Percentiles rank a stretch among this genome's conserved stretches.
These are phyloP conservation scores for Rhizoclosmatium globosum DNA, from an alignment of 192 early-diverging fungal species.

Conservation along the genomic window DNA sequence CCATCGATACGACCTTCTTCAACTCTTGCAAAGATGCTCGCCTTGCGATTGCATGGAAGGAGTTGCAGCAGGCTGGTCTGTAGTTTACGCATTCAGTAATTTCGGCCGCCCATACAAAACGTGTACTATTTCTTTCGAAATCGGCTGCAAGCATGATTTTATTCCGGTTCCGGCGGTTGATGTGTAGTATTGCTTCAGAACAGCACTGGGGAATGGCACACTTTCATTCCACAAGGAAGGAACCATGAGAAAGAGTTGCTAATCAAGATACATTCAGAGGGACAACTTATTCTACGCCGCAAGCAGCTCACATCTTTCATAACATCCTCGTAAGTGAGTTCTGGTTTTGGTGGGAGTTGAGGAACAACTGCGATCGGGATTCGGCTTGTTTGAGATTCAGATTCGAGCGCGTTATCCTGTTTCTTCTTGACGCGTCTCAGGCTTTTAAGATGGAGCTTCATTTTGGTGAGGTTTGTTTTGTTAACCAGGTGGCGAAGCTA, in stretches of 20 bases:
- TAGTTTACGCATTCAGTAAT: background rate
- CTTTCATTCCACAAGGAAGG: background rate
- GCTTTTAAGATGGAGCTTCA: no score
- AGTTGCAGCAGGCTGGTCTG: constrained; percentile 15
- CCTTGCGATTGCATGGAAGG: constrained; percentile 34
- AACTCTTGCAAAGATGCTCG: constrained; percentile 35
- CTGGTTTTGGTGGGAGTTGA: no score
- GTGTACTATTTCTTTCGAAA: background rate
- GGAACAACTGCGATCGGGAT: no score
- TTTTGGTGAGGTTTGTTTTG: no score
- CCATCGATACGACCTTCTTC: constrained; percentile 34
- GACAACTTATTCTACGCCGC: no score
- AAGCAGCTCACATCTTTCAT: no score
- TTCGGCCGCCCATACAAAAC: background rate
- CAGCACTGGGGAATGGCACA: background rate
- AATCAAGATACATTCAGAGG: no score
- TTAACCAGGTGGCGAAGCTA: no score
- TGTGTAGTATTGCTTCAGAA: background rate
- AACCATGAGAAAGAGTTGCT: background rate
- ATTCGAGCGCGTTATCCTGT: no score
- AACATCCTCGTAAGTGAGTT: no score
- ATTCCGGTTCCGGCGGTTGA: background rate
- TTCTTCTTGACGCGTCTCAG: no score
- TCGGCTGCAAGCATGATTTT: background rate
- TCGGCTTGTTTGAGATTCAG: no score